Percentiles rank a stretch among this genome's conserved stretches.
These are phyloP conservation scores for Aeschynomene evenia DNA, from an alignment of 306 rosid species.

Conservation along the genomic window DNA sequence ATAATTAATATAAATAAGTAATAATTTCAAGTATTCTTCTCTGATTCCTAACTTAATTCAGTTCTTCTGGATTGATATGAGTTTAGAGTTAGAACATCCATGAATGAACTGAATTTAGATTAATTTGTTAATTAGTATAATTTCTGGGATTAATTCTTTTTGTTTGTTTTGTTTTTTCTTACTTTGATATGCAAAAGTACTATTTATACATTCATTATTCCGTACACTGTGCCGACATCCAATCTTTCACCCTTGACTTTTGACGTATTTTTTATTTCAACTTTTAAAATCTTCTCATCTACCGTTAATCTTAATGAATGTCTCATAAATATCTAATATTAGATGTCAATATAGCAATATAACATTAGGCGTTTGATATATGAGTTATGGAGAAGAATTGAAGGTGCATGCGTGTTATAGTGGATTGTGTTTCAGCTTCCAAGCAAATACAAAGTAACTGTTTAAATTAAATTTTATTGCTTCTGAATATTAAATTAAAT, in stretches of 20 bases:
- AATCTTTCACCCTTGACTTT: no score
- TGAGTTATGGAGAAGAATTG: conserved; percentile 31
- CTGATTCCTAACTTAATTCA: conserved; percentile 46
- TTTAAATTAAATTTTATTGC: conserved; percentile 36
- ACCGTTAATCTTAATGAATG: no score
- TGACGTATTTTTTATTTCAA: no score
- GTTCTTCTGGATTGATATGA: conserved; percentile 36
- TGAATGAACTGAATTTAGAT: conserved; percentile 19
- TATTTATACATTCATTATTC: no score
- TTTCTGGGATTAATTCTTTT: neutral
- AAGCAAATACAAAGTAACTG: conserved; percentile 37
- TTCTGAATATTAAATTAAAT: conserved; percentile 20
- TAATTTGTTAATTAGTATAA: neutral
- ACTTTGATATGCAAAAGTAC: neutral
- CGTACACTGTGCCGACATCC: no score
- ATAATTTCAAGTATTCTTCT: conserved; percentile 15
- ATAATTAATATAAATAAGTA: neutral
- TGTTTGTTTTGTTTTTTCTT: neutral
- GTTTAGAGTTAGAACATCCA: conserved; percentile 23
- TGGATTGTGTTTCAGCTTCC: conserved; percentile 55
- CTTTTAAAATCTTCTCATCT: no score
- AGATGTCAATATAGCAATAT: no score
- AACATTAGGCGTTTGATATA: no score
- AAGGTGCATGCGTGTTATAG: conserved; percentile 42
- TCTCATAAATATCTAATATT: no score